A percentile compares a stretch with the other conserved stretches of the same genome.
Conservation (phyloP, 331 rosid genomes). For the Pyrus hybrid region DNA sequence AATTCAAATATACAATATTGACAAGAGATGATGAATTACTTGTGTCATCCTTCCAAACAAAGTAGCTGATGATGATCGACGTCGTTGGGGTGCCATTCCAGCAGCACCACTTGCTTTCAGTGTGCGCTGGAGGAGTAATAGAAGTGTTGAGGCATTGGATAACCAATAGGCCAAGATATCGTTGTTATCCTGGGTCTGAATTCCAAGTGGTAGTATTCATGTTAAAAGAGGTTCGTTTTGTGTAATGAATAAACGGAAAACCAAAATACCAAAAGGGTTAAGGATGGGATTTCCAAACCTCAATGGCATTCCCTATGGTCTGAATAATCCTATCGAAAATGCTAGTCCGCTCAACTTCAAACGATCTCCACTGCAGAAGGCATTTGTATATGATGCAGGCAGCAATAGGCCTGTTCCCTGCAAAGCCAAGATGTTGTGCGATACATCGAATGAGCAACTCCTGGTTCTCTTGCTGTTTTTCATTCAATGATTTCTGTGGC, state of each 20-base stretch:
- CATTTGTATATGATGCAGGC: constrained; percentile 81
- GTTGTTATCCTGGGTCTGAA: constrained; percentile 74
- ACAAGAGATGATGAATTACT: constrained; percentile 32
- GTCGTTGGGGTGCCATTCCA: constrained; percentile 88
- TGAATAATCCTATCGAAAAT: constrained; percentile 79
- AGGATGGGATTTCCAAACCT: constrained; percentile 40
- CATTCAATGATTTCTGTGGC: constrained; percentile 82
- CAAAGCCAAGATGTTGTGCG: constrained; percentile 64
- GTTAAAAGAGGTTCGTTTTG: constrained; percentile 14
- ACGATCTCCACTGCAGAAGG: constrained; percentile 91
- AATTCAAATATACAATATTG: neutral
- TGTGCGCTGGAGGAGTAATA: constrained; percentile 81
- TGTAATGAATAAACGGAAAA: constrained; percentile 4
- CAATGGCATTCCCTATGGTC: constrained; percentile 70
- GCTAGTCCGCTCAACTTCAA: constrained; percentile 81
- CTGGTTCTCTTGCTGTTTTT: constrained; percentile 89
- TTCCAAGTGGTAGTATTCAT: constrained; percentile 18
- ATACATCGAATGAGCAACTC: constrained; percentile 76
- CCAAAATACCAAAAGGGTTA: neutral
- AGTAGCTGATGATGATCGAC: constrained; percentile 71
- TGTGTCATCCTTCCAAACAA: constrained; percentile 84
- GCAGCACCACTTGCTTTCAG: constrained; percentile 91
- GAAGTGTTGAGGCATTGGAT: constrained; percentile 77
- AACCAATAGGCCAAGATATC: constrained; percentile 78
- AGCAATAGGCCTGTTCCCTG: constrained; percentile 69